Evolutionary conservation across 129 eudicot species (phyloP).

Genomic region (Calendula officinalis): DNA sequence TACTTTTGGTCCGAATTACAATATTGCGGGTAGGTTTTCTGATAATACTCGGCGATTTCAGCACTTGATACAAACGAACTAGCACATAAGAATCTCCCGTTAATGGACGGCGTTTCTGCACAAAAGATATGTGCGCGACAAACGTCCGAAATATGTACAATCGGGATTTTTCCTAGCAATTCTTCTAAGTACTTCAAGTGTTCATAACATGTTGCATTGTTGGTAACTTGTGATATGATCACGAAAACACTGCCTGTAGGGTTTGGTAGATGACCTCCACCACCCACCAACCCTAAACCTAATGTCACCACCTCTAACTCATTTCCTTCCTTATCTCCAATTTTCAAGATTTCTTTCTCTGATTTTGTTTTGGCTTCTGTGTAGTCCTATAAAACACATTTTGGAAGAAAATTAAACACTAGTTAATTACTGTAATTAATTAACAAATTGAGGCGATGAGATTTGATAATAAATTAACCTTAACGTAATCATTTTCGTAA

Average conservation of each 20-base stretch:
- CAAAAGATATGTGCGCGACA: slow-evolving; percentile 53
- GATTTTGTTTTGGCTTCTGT: slow-evolving; percentile 28
- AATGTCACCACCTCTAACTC: slow-evolving; percentile 44
- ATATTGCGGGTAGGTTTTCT: slow-evolving; percentile 32
- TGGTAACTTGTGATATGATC: slow-evolving; percentile 33
- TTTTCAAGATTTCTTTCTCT: slow-evolving; percentile 47
- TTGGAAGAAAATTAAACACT: background rate
- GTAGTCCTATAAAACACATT: slow-evolving; percentile 22
- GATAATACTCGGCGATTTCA: slow-evolving; percentile 39
- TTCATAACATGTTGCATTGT: background rate
- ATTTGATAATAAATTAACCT: slow-evolving; percentile 19
- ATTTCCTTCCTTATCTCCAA: slow-evolving; percentile 11
- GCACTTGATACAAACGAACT: slow-evolving; percentile 29
- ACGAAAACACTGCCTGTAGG: slow-evolving; percentile 13
- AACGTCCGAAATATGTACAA: slow-evolving; percentile 51
- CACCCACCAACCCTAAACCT: slow-evolving; percentile 53
- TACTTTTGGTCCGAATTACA: slow-evolving; percentile 33
- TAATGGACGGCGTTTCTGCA: slow-evolving; percentile 24
- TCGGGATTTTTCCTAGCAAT: slow-evolving; percentile 44
- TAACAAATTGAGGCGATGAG: too few species aligned
- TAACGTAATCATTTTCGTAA: background rate
- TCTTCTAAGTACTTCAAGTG: slow-evolving; percentile 38
- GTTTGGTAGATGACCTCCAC: slow-evolving; percentile 32
- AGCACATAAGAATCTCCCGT: slow-evolving; percentile 51
- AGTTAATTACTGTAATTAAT: too few species aligned